phyloP scores from a whole-genome alignment of 805 yeast genomes.

The Candida sphagnicola region DNA sequence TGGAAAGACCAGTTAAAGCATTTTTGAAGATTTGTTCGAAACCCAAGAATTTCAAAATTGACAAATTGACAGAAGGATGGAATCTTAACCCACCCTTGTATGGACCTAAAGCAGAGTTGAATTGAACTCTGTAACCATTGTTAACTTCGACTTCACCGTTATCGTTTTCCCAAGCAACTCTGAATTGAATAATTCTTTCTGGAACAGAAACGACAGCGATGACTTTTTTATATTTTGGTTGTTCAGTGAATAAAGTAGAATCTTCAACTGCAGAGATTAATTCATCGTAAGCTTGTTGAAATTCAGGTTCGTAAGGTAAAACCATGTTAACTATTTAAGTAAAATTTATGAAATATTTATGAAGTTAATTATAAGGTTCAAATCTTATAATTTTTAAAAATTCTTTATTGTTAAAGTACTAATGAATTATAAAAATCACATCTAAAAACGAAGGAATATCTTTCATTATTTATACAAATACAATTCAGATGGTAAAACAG shows the following conservation, averaged over 20 bases:
- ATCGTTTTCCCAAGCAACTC: constrained; percentile 98
- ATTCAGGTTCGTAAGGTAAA: constrained; percentile 94
- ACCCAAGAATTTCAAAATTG: constrained; percentile 93
- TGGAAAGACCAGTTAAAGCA: constrained; percentile 93
- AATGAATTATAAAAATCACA: background rate
- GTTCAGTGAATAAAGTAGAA: constrained; percentile 83
- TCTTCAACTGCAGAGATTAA: constrained; percentile 82
- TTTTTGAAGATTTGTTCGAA: constrained; percentile 98
- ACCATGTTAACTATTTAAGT: constrained; percentile 44
- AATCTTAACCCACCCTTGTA: constrained; percentile 98
- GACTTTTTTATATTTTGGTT: constrained; percentile 86
- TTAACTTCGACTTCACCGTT: constrained; percentile 87
- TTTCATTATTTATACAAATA: background rate
- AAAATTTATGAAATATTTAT: too few relatives aligned
- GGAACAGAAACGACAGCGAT: constrained; percentile 90
- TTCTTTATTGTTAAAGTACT: background rate
- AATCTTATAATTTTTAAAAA: too few relatives aligned
- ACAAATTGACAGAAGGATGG: constrained; percentile 95
- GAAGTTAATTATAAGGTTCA: too few relatives aligned
- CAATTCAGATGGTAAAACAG: background rate
- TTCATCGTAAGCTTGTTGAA: constrained; percentile 97
- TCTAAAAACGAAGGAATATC: background rate
- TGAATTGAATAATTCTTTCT: constrained; percentile 93
- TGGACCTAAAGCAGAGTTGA: constrained; percentile 97
- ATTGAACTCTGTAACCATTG: constrained; percentile 97